phyloP scores from a whole-genome alignment of 2,329 filamentous ascomycete species.

The Colletotrichum sp. region DNA sequence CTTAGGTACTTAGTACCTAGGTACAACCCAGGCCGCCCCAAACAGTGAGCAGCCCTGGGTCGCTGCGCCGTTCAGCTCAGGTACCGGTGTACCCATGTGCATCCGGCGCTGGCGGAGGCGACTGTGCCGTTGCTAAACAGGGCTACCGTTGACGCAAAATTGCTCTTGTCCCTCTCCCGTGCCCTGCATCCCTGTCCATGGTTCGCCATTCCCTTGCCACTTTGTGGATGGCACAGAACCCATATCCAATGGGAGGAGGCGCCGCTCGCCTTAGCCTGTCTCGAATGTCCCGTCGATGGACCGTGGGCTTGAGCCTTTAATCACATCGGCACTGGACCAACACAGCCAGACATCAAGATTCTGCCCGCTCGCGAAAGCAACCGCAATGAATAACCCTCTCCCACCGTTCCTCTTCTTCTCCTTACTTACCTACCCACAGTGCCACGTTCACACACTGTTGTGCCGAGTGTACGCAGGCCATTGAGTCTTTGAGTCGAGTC shows the following conservation, averaged over 20 bases:
- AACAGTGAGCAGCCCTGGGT: not conserved
- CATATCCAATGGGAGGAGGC: conserved; percentile 8
- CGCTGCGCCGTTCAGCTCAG: not conserved
- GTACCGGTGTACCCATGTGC: not conserved
- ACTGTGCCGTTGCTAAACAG: not conserved
- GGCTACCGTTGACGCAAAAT: not conserved
- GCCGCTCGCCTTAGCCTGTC: conserved; percentile 11
- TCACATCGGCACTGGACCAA: conserved; percentile 11
- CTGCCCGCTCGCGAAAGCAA: not conserved
- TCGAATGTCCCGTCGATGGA: conserved; percentile 3
- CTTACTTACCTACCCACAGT: too few species aligned
- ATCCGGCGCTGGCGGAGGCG: not conserved
- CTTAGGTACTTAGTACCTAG: not conserved
- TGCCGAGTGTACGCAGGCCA: not conserved
- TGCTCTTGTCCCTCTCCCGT: conserved; percentile 3
- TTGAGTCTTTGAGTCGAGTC: too few species aligned
- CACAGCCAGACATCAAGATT: not conserved
- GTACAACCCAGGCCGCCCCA: too few species aligned
- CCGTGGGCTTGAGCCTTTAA: conserved; percentile 18
- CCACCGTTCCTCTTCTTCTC: too few species aligned
- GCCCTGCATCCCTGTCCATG: conserved; percentile 1
- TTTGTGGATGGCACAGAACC: conserved; percentile 1
- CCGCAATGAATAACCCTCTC: too few species aligned
- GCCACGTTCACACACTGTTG: too few species aligned
- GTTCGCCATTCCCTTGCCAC: conserved; percentile 1